Evolutionary conservation across 345 rosid species (phyloP), one percentile per base, ranked within the genome.

Genomic region (Balakata baccata): DNA sequence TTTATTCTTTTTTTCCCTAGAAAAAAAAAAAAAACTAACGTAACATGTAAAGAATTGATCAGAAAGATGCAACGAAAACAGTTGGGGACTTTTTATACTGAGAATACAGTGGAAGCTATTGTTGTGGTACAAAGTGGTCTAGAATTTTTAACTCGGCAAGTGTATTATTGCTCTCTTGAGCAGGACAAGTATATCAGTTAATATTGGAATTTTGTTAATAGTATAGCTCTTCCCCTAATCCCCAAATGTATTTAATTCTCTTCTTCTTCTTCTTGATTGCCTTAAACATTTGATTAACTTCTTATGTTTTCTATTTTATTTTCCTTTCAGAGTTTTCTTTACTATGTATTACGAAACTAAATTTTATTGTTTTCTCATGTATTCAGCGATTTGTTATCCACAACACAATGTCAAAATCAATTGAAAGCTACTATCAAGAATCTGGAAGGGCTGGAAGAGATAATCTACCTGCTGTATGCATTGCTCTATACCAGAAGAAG

Each of bases 401-500:
- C 83, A 94, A 92, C 72, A 88, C 97, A 43, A 51, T 94, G 89
- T 94, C 97, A n/a, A 94, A 90, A 85, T 90, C 98, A 64, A 78
- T 90, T 17, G 96, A 94, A 81, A 94, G 98, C 83, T 94, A 94
- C 61, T 94, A 94, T 75, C 98, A 92, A 85, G 98, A 94, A 80
- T 90, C 94, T 46, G 96, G 98, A 66, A 89, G 98, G 80, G 98
- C 98, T 39, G 94, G 88, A 52, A 87, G 98, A 72, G 98, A 94
- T 74, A 88, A 85, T 78, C 81, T 80, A 74, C 89, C 87, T 53
- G 86, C 96, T 52, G 83, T 71, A 46, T 87, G 96, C 83, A 85
- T 86, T 81, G 91, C 85, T 74, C 80, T 92, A 46, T 95, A 87
- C 84, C 96, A 84, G 85, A 92, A 90, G 87, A 95, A 90, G 87